Evolutionary conservation across 1,139 yeast genomes (phyloP).

Genomic region (Debaryomyces psychrophilus): DNA sequence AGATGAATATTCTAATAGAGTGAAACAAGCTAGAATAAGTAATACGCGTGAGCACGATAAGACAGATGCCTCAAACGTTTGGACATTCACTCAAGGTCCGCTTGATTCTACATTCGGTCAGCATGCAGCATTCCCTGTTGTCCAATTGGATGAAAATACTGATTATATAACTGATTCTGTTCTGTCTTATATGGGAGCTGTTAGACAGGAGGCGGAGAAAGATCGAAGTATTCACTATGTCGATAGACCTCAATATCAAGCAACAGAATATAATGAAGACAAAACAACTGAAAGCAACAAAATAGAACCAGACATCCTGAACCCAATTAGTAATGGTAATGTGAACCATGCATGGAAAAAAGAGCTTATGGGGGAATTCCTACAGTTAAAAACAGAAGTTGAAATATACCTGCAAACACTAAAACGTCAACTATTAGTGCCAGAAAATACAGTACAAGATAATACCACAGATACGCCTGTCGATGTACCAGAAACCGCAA

Average conservation of each 20-base stretch:
- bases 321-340: constrained; percentile 3
- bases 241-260: constrained; percentile 7
- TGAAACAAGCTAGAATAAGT: not conserved
- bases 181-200: constrained; percentile 29
- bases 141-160: constrained; percentile 15
- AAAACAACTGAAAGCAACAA: constrained; percentile 3
- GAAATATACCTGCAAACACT: constrained; percentile 3
- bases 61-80: not conserved
- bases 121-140: constrained; percentile 27
- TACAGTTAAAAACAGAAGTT: constrained; percentile 11
- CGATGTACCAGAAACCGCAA: constrained; percentile 31
- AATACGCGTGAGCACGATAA: not conserved
- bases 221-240: constrained; percentile 24
- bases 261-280: not conserved
- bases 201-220: constrained; percentile 35
- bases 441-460: not conserved
- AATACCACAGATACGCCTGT: not conserved
- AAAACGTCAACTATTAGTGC: not conserved
- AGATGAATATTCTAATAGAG: constrained; percentile 61
- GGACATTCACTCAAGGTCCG: constrained; percentile 12
- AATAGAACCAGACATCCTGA: constrained; percentile 9
- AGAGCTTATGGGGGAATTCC: constrained; percentile 14
- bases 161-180: constrained; percentile 23
- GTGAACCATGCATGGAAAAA: constrained; percentile 9
- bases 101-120: constrained; percentile 25